phyloP scores from a whole-genome alignment of 768 basidiomycete genomes.

The Clathrus columnatus region DNA sequence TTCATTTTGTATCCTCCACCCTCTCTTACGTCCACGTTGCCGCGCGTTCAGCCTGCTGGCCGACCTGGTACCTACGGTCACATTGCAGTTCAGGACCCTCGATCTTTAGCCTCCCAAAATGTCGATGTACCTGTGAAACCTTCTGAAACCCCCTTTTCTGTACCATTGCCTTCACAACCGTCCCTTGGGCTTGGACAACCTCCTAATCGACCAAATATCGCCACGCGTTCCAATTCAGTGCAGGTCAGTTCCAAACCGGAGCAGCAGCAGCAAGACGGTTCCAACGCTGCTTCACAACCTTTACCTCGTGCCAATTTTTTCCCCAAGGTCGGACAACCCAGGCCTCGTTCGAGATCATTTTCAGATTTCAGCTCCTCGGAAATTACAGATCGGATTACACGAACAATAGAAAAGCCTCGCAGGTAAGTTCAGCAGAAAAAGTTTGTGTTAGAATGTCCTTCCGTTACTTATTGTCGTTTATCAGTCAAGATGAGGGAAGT shows the following conservation, averaged over 20 bases:
- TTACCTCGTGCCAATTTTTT: conserved; percentile 57
- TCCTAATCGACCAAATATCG: neutral
- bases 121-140: neutral
- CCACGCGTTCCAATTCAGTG: neutral
- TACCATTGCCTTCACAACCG: neutral
- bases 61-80: neutral
- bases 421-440: neutral
- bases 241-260: neutral
- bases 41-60: neutral
- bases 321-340: conserved; percentile 39
- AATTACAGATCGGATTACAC: conserved; percentile 4
- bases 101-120: neutral
- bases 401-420: neutral
- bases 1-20: conserved; percentile 24
- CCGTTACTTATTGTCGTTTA: neutral
- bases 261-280: neutral
- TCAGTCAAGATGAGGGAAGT: conserved; percentile 6
- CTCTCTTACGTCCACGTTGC: neutral
- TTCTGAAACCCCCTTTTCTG: neutral
- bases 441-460: neutral
- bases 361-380: conserved; percentile 48
- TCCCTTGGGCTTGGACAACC: neutral
- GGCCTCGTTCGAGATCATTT: conserved; percentile 64
- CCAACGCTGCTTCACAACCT: conserved; percentile 2
- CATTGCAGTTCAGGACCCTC: neutral